phyloP scores from a whole-genome alignment of 2,329 filamentous ascomycete species.

The Fusarium sp. region DNA sequence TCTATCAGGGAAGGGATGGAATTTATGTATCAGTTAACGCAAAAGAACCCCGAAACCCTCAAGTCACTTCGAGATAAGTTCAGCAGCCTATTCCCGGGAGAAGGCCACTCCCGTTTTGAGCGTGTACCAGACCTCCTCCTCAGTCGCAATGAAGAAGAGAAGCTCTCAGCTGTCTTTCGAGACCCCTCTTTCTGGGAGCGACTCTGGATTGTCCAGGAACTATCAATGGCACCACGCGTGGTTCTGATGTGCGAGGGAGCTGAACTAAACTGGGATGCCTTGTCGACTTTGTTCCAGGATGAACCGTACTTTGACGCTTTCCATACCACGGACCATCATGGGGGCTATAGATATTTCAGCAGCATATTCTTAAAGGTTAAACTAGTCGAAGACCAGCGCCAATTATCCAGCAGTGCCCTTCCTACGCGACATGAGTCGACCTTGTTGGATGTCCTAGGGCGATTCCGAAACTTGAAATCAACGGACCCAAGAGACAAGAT shows the following conservation, averaged over 20 bases:
- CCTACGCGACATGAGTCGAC: neutral
- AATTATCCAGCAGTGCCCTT: neutral
- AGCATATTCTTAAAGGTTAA: neutral
- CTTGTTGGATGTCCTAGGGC: slow-evolving; percentile 6
- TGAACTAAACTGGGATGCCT: slow-evolving; percentile 3
- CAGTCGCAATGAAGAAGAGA: rapidly evolving
- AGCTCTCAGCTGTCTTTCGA: neutral
- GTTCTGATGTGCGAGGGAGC: neutral
- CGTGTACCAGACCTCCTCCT: neutral
- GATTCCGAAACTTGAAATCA: slow-evolving; percentile 9
- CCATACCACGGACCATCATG: neutral
- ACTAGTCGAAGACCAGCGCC: slow-evolving; percentile 23
- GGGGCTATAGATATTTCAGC: neutral
- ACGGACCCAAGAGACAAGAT: slow-evolving; percentile 16
- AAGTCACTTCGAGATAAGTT: neutral
- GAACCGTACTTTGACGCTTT: slow-evolving; percentile 27
- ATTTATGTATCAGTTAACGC: neutral
- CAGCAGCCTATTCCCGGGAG: neutral
- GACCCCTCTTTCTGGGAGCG: neutral
- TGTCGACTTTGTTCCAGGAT: slow-evolving; percentile 8
- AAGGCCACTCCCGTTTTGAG: neutral
- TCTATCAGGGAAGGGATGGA: neutral
- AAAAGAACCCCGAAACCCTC: neutral
- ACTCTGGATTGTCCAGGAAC: slow-evolving; percentile 27
- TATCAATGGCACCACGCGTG: slow-evolving; percentile 5